A percentile compares a stretch with the other conserved stretches of the same genome.
These are phyloP conservation scores for Phytopythium sindhum DNA, from an alignment of 352 stramenopile genomes.

Conservation along the genomic window DNA sequence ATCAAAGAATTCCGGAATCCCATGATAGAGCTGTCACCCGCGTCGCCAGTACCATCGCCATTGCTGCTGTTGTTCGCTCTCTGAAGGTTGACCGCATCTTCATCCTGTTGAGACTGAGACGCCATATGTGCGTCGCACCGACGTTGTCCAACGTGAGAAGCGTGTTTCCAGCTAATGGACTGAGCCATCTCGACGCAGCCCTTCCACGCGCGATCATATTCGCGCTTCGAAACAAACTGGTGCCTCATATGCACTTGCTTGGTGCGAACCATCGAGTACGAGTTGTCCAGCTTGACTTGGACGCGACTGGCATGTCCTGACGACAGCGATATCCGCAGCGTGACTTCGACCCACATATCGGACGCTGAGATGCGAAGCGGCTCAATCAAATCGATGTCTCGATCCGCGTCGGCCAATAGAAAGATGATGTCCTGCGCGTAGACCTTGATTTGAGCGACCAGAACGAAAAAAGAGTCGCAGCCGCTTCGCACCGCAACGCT, in stretches of 20 bases:
- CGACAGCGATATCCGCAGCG: constrained; percentile 20
- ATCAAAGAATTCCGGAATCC: constrained; percentile 53
- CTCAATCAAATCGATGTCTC: constrained; percentile 30
- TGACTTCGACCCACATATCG: constrained; percentile 50
- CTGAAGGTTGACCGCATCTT: constrained; percentile 44
- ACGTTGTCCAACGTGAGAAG: constrained; percentile 28
- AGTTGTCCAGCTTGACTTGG: constrained; percentile 61
- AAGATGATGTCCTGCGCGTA: constrained; percentile 41
- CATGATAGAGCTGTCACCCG: constrained; percentile 24
- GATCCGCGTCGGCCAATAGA: constrained; percentile 17
- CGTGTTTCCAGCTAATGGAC: constrained; percentile 71
- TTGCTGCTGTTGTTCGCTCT: constrained; percentile 25
- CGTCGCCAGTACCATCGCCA: constrained; percentile 20
- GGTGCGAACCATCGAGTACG: constrained; percentile 55
- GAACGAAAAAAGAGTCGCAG: background rate
- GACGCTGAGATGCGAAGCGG: constrained; percentile 36
- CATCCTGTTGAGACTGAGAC: constrained; percentile 36
- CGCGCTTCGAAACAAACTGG: constrained; percentile 8
- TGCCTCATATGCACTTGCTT: constrained; percentile 56
- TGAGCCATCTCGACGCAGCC: constrained; percentile 62
- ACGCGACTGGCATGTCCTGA: background rate
- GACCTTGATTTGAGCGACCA: constrained; percentile 32
- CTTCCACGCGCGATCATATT: constrained; percentile 50
- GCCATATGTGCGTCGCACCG: constrained; percentile 43
- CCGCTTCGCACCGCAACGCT: background rate